These are phyloP conservation scores for Amaranthus cruentus DNA, from an alignment of 148 eudicot genomes.

Conservation along the genomic window DNA sequence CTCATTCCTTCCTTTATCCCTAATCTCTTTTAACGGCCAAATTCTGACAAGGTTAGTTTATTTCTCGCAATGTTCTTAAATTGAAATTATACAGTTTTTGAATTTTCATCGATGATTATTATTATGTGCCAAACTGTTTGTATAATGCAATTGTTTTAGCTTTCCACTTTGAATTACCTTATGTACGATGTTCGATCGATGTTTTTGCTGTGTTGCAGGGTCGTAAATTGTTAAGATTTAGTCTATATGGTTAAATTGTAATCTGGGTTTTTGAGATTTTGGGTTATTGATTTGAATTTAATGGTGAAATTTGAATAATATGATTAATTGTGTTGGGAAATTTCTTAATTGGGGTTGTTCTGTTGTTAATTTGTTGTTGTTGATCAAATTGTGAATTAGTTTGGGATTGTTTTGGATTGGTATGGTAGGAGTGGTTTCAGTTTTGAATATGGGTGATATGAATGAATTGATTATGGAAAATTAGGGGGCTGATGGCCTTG, in stretches of 20 bases:
- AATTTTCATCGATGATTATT: background rate
- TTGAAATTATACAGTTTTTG: background rate
- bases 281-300: background rate
- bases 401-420: slow-evolving; percentile 9
- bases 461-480: slow-evolving; percentile 7
- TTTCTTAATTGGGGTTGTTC: background rate
- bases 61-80: background rate
- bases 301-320: slow-evolving; percentile 7
- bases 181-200: background rate
- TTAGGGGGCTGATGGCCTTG: slow-evolving; percentile 24
- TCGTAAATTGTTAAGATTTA: background rate
- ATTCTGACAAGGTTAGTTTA: background rate
- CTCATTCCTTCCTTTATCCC: background rate
- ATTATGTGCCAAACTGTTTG: background rate
- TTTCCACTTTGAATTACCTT: background rate
- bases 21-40: slow-evolving; percentile 10
- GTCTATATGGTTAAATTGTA: background rate
- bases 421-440: background rate
- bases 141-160: background rate
- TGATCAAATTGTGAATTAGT: background rate
- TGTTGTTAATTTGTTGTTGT: background rate
- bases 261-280: slow-evolving; percentile 18
- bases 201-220: slow-evolving; percentile 7
- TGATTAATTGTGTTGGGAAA: slow-evolving; percentile 3
- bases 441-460: slow-evolving; percentile 8